Base-by-base conservation (phyloP, 2,329 filamentous ascomycete species). In the Aspergillus bombycis region DNA sequence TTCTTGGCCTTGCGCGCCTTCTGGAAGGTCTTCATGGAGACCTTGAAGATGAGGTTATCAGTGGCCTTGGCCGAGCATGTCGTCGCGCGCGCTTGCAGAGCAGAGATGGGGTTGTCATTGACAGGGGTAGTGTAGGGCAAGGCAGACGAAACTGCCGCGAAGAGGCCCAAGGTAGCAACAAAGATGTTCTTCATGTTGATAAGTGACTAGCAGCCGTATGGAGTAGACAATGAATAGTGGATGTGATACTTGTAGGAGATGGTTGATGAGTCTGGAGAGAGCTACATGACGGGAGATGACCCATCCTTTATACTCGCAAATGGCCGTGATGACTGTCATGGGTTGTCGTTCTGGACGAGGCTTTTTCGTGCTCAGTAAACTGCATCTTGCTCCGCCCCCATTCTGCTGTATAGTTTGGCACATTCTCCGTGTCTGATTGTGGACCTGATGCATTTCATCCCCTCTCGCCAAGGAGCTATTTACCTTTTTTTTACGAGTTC, bases 1-100 rank as follows among this genome's bases (percentile, higher is more conserved):
- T 54, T 34, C 30, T 36, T 54, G 30, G 52, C 52, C 30, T 54
- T 54, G 30, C 52, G 28, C 52, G 52, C 52, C 32, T 54, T 54
- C 52, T 54, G 52, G 52, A 54, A 54, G 30, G 52, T 34, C 30
- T 54, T 36, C 19, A 54, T 54, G 19, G 52, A 34, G 19, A 54
- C 52, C 32, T 54, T 54, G 30, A 54, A 54, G 52, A 54, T 36
- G 26, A 54, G 52, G 52, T 54, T 54, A 9, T 54, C 28, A 4
- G 32, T 36, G 2, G 52, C 52, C 52, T 54, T 54, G 28, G 19
- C 52, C 16, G 52, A 54, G 52, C 52, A 54, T 23, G 28, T 34
- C 4, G 28, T 36, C 16, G 52, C 32, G 2, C 52, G 52, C 10
- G 52, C 30, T 2, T 54, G 19, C 8, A 54, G 5, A 8, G 30